These are phyloP conservation scores for Trichosporon inkin DNA, from an alignment of 1,284 basidiomycete species.

Conservation along the genomic window DNA sequence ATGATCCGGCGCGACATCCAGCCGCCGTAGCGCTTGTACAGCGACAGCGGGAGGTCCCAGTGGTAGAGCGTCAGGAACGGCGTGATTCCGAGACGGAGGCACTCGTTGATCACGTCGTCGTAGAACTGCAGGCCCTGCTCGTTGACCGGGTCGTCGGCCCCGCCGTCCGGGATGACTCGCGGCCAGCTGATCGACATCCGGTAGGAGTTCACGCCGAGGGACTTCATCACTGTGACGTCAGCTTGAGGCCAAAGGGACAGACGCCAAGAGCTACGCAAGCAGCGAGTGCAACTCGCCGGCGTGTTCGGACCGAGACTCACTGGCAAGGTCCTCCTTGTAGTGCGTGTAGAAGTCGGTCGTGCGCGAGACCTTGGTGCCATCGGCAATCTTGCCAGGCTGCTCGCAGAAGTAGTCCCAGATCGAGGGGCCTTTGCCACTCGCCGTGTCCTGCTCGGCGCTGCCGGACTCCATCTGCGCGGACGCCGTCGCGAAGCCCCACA, in stretches of 20 bases:
- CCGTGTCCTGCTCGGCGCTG: slow-evolving; percentile 27
- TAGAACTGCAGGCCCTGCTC: slow-evolving; percentile 58
- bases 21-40: slow-evolving; percentile 68
- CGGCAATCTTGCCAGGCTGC: slow-evolving; percentile 61
- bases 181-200: slow-evolving; percentile 74
- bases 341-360: slow-evolving; percentile 67
- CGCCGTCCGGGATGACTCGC: slow-evolving; percentile 62
- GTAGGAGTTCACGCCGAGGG: slow-evolving; percentile 59
- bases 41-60: slow-evolving; percentile 69
- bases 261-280: background rate
- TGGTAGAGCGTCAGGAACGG: slow-evolving; percentile 74
- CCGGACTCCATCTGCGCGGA: slow-evolving; percentile 34
- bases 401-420: slow-evolving; percentile 72
- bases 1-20: slow-evolving; percentile 60
- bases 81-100: slow-evolving; percentile 55
- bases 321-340: slow-evolving; percentile 65
- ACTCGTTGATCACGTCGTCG: slow-evolving; percentile 26
- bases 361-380: slow-evolving; percentile 63
- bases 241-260: background rate
- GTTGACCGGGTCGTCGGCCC: slow-evolving; percentile 67
- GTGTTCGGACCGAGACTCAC: slow-evolving; percentile 26
- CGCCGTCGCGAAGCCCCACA: slow-evolving; percentile 72
- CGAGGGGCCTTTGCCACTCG: slow-evolving; percentile 49
- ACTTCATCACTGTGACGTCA: slow-evolving; percentile 53
- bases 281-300: background rate